Evolutionary conservation across 176 grass and related monocot species (phyloP).

Genomic region (Paspalum vaginatum): DNA sequence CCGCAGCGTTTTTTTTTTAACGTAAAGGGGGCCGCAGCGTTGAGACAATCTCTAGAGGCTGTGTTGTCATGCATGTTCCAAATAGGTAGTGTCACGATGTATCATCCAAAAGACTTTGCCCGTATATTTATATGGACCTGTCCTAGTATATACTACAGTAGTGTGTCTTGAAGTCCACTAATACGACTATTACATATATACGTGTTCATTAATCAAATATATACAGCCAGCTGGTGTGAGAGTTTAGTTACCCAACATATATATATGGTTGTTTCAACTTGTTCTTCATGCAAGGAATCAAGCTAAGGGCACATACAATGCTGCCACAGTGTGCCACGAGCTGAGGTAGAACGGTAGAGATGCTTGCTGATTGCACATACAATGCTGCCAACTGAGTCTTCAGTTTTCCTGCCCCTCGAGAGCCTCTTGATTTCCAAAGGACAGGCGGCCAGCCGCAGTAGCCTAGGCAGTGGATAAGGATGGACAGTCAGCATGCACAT

Average conservation of each 20-base stretch:
- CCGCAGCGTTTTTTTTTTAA: too few relatives aligned
- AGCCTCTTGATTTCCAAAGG: not conserved
- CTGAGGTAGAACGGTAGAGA: not conserved
- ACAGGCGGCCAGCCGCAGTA: not conserved
- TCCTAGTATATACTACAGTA: not conserved
- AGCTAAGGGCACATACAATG: not conserved
- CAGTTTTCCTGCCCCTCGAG: not conserved
- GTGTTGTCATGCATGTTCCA: not conserved
- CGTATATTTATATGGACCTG: too few relatives aligned
- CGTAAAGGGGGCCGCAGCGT: not conserved
- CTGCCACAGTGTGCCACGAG: not conserved
- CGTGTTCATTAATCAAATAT: not conserved
- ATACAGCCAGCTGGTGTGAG: not conserved
- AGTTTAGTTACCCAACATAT: not conserved
- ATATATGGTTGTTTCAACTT: not conserved
- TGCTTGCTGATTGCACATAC: not conserved
- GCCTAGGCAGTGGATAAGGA: conserved; percentile 38
- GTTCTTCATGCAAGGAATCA: not conserved
- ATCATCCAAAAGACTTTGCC: not conserved
- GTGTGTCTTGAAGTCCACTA: not conserved
- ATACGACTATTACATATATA: not conserved
- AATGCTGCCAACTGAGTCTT: not conserved
- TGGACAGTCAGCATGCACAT: conserved; percentile 40
- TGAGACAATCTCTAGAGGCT: not conserved
- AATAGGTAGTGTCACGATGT: not conserved